A percentile compares a stretch with the other conserved stretches of the same genome.
phyloP scores from a whole-genome alignment of 2,329 filamentous ascomycete species.

The Paracoccidioides lutzii region DNA sequence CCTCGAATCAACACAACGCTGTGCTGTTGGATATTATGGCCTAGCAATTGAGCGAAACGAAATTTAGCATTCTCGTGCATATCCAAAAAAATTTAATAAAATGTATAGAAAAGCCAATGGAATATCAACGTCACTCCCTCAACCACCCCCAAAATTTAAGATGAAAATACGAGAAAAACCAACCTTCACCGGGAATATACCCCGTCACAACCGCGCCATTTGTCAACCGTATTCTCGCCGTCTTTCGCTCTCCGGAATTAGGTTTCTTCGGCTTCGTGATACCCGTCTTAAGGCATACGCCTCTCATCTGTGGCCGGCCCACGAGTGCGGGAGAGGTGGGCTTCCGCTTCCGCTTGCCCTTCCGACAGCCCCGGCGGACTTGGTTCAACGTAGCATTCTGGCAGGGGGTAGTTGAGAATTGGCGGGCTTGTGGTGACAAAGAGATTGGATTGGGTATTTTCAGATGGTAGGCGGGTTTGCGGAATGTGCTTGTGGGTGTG shows the following conservation, averaged over 20 bases:
- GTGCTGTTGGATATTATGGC: constrained; percentile 98
- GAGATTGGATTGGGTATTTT: constrained; percentile 2
- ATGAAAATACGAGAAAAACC: too few relatives aligned
- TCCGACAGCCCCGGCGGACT: constrained; percentile 63
- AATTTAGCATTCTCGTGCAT: not conserved
- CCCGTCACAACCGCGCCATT: constrained; percentile 78
- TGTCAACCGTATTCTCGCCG: constrained; percentile 77
- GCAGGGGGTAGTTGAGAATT: constrained; percentile 47
- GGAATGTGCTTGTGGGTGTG: not conserved
- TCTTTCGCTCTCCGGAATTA: constrained; percentile 94
- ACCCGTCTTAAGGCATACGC: constrained; percentile 88
- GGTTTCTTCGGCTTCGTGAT: constrained; percentile 96
- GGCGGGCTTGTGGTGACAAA: constrained; percentile 16
- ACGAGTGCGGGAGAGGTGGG: constrained; percentile 74
- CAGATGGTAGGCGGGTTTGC: not conserved
- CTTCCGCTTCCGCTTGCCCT: constrained; percentile 67
- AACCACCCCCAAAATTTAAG: too few relatives aligned
- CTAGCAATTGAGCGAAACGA: constrained; percentile 22
- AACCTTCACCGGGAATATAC: constrained; percentile 89
- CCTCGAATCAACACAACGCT: constrained; percentile 93
- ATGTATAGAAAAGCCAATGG: not conserved
- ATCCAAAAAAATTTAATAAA: constrained; percentile 1
- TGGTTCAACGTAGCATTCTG: constrained; percentile 58
- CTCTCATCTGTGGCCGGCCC: constrained; percentile 72
- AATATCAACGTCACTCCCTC: not conserved